Percentiles rank a stretch among this genome's conserved stretches.
phyloP scores from a whole-genome alignment of 2,329 filamentous ascomycete genomes.

The Ophiosphaerella herpotricha region DNA sequence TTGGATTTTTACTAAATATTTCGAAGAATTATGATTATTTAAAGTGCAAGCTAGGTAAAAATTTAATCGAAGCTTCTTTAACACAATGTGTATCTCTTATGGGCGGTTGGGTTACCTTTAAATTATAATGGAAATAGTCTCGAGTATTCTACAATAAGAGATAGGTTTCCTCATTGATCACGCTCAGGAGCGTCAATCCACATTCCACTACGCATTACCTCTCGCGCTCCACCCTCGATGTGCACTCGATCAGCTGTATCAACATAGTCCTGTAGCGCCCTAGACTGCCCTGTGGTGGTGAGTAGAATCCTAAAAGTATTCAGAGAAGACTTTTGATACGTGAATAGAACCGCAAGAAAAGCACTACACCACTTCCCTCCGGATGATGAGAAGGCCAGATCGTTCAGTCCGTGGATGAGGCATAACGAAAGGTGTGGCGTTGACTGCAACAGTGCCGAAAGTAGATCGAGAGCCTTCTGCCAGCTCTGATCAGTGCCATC shows the following conservation, averaged over 20 bases:
- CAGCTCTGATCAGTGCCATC: constrained; percentile 7
- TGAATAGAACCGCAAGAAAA: neutral
- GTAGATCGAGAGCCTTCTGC: constrained; percentile 1
- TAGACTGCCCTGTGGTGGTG: constrained; percentile 5
- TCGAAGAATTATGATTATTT: neutral
- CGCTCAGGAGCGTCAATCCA: neutral
- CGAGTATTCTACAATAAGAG: too few relatives aligned
- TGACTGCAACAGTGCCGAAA: constrained; percentile 1
- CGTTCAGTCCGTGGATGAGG: constrained; percentile 3
- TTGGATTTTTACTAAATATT: neutral
- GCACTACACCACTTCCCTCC: constrained; percentile 2
- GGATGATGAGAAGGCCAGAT: neutral
- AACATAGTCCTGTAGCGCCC: constrained; percentile 6
- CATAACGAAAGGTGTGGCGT: constrained; percentile 2
- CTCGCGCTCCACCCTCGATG: neutral
- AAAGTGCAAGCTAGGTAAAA: too few relatives aligned
- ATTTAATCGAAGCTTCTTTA: too few relatives aligned
- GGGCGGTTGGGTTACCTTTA: too few relatives aligned
- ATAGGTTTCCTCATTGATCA: too few relatives aligned
- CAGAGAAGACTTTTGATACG: neutral
- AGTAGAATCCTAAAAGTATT: constrained; percentile 6
- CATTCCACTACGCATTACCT: neutral
- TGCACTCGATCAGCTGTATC: neutral
- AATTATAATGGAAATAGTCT: too few relatives aligned
- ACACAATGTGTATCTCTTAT: too few relatives aligned